phyloP scores from a whole-genome alignment of 148 eudicot species.

The Nepenthes gracilis region DNA sequence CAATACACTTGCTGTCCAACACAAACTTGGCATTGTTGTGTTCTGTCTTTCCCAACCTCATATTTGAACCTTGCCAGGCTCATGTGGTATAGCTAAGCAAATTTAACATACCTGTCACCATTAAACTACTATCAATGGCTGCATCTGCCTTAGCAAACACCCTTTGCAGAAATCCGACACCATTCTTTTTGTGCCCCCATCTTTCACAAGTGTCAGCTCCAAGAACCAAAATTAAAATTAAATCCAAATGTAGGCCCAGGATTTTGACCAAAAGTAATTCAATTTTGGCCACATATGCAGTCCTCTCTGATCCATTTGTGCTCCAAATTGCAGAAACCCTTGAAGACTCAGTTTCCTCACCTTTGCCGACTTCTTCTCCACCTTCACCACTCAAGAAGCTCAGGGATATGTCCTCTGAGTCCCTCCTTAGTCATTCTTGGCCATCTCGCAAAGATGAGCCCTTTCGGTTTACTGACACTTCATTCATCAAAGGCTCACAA shows the following conservation, averaged over 20 bases:
- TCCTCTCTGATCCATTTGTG: slow-evolving; percentile 80
- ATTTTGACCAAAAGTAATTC: slow-evolving; percentile 1
- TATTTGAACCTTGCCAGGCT: too few species aligned
- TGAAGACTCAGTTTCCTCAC: slow-evolving; percentile 52
- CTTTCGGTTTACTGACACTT: slow-evolving; percentile 76
- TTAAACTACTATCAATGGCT: too few species aligned
- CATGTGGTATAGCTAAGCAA: too few species aligned
- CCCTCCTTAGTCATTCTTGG: slow-evolving; percentile 73
- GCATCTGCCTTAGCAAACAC: too few species aligned
- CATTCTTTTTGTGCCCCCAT: too few species aligned
- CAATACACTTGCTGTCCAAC: too few species aligned
- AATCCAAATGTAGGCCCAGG: not conserved
- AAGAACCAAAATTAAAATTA: not conserved
- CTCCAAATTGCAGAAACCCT: slow-evolving; percentile 91
- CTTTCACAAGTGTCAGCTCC: not conserved
- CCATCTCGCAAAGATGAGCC: slow-evolving; percentile 82
- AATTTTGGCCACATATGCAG: slow-evolving; percentile 16
- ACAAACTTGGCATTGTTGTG: too few species aligned
- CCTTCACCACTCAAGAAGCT: slow-evolving; percentile 59
- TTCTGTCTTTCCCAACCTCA: too few species aligned
- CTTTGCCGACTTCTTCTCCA: slow-evolving; percentile 21
- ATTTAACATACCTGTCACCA: too few species aligned
- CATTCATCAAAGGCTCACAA: slow-evolving; percentile 54
- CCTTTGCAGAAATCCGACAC: too few species aligned
- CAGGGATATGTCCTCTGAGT: slow-evolving; percentile 55